Conservation (phyloP, 2,329 filamentous ascomycete genomes). For the Hypoxylon sp. region DNA sequence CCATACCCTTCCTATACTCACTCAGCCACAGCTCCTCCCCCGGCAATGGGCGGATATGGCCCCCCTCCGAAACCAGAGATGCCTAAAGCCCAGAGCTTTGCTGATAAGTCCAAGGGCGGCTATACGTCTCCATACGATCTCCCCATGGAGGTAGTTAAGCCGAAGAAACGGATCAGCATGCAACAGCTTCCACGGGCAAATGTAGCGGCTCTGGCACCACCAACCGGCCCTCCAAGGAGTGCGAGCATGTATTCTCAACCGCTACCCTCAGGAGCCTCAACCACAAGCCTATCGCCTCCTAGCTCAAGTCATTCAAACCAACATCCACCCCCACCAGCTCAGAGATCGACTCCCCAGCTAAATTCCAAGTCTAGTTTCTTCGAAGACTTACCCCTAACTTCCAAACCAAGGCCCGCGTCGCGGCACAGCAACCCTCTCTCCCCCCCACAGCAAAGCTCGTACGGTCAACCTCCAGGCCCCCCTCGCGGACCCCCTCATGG, state of each 20-base stretch:
- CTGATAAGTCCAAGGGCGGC: conserved; percentile 88
- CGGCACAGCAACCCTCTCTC: conserved; percentile 66
- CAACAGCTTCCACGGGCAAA: conserved; percentile 67
- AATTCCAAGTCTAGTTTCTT: conserved; percentile 75
- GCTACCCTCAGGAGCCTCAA: conserved; percentile 49
- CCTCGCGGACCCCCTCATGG: conserved; percentile 50
- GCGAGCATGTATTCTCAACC: conserved; percentile 68
- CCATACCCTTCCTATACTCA: conserved; percentile 51
- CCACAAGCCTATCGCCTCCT: conserved; percentile 55
- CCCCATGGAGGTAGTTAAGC: conserved; percentile 87
- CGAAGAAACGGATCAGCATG: conserved; percentile 74
- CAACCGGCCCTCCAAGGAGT: conserved; percentile 72
- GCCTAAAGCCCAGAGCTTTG: conserved; percentile 84
- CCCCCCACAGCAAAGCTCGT: conserved; percentile 58
- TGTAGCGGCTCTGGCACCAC: conserved; percentile 59
- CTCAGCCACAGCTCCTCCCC: conserved; percentile 50
- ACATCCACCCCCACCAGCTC: conserved; percentile 50
- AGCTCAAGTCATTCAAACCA: conserved; percentile 58
- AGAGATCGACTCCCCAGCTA: conserved; percentile 56
- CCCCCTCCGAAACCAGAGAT: conserved; percentile 62
- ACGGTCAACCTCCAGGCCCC: conserved; percentile 55
- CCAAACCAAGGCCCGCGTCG: conserved; percentile 73
- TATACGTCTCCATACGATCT: conserved; percentile 97
- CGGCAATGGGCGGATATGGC: conserved; percentile 56
- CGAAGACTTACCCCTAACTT: conserved; percentile 78